Evolutionary conservation across 306 rosid genomes (phyloP).

Genomic region (Malus sylvestris): DNA sequence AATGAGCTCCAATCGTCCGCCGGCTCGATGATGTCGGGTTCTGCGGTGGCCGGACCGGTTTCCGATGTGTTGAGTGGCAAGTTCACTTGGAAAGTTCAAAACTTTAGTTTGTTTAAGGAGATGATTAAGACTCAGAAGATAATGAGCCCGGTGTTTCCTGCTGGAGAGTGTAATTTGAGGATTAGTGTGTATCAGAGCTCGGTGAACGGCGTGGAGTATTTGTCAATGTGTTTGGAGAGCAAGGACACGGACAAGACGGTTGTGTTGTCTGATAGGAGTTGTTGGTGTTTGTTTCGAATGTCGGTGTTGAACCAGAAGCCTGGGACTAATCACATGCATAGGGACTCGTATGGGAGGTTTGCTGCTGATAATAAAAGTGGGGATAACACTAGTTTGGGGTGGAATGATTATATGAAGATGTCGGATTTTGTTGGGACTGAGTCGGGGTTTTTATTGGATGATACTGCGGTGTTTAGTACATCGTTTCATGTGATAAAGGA

Average conservation of each 20-base stretch:
- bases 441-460: conserved; percentile 73
- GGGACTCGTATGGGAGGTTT: conserved; percentile 94
- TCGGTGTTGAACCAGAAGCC: conserved; percentile 93
- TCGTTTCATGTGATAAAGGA: conserved; percentile 97
- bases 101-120: conserved; percentile 83
- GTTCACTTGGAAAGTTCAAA: conserved; percentile 98
- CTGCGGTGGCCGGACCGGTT: conserved; percentile 58
- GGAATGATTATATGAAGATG: conserved; percentile 99
- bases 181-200: conserved; percentile 97
- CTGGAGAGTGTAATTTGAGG: conserved; percentile 99
- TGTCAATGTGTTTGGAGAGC: conserved; percentile 98
- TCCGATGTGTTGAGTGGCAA: conserved; percentile 85
- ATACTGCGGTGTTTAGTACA: conserved; percentile 84
- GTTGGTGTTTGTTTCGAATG: conserved; percentile 99
- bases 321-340: conserved; percentile 86
- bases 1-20: conserved; percentile 64
- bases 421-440: conserved; percentile 73
- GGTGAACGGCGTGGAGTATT: conserved; percentile 78
- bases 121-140: conserved; percentile 96
- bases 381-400: conserved; percentile 96
- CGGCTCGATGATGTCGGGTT: conserved; percentile 31
- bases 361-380: conserved; percentile 97
- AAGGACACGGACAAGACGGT: conserved; percentile 90
- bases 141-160: conserved; percentile 97
- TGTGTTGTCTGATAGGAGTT: conserved; percentile 84